Evolutionary conservation across 164 flowering plant genomes (phyloP).

Genomic region (Umbellularia californica): DNA sequence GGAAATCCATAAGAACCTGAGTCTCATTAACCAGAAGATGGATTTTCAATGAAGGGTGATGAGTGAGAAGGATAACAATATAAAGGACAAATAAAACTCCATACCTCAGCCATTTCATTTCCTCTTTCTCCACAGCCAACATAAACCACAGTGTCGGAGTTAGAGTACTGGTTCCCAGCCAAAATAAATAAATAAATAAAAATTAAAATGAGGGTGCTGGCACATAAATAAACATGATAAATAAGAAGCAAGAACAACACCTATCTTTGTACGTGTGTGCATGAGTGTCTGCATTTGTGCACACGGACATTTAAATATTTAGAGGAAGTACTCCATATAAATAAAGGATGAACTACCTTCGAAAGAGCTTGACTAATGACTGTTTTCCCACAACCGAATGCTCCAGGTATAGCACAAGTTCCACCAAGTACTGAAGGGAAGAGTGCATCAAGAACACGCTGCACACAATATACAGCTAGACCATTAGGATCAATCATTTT

Average conservation of each 20-base stretch:
- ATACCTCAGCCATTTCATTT: constrained; percentile 99
- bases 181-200: constrained; percentile 19
- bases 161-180: constrained; percentile 72
- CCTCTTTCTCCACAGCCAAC: constrained; percentile 99
- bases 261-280: neutral
- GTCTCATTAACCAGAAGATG: constrained; percentile 4
- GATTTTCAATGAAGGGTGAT: neutral
- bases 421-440: constrained; percentile 99
- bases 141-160: constrained; percentile 97
- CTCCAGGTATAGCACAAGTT: constrained; percentile 99
- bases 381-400: constrained; percentile 99
- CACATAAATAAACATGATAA: too few relatives aligned
- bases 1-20: constrained; percentile 99
- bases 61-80: neutral
- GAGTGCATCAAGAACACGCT: constrained; percentile 99
- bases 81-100: constrained; percentile 5
- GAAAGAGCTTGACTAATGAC: constrained; percentile 99
- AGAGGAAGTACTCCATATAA: neutral
- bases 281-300: neutral
- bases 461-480: constrained; percentile 15
- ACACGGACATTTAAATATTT: neutral
- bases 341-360: constrained; percentile 47
- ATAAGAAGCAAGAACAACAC: too few relatives aligned
- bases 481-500: constrained; percentile 13
- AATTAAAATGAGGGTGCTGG: neutral